phyloP scores from a whole-genome alignment of 768 basidiomycete genomes.

The Chlorophyllum brunneum region DNA sequence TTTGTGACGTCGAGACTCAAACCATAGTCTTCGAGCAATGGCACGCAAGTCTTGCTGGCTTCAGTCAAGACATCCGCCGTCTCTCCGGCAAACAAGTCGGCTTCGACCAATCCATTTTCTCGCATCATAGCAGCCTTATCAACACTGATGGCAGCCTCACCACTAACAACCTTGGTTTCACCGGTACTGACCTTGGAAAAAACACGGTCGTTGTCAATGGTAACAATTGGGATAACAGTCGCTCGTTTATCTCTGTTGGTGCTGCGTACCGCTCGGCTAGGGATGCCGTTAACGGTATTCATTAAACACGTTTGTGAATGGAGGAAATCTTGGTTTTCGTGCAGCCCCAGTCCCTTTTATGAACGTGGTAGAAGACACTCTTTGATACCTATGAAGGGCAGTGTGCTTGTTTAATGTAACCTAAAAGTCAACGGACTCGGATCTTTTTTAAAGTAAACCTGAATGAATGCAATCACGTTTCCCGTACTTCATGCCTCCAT shows the following conservation, averaged over 20 bases:
- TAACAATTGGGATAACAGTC: slow-evolving; percentile 34
- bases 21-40: slow-evolving; percentile 41
- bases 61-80: slow-evolving; percentile 38
- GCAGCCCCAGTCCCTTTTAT: not conserved
- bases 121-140: slow-evolving; percentile 30
- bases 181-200: slow-evolving; percentile 32
- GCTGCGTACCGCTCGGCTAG: slow-evolving; percentile 29
- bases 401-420: too few species aligned
- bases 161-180: slow-evolving; percentile 37
- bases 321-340: not conserved
- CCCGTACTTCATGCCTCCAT: too few species aligned
- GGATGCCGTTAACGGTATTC: slow-evolving; percentile 18
- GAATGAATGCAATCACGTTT: too few species aligned
- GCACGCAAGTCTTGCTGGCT: slow-evolving; percentile 34
- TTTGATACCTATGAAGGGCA: too few species aligned
- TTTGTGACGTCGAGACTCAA: slow-evolving; percentile 50
- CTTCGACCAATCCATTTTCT: slow-evolving; percentile 33
- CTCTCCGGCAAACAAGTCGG: slow-evolving; percentile 34
- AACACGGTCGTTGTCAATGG: slow-evolving; percentile 33
- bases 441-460: too few species aligned
- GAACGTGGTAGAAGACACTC: not conserved
- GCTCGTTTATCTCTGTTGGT: slow-evolving; percentile 26
- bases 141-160: slow-evolving; percentile 33
- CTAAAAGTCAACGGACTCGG: too few species aligned
- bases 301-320: not conserved